Conservation (phyloP, 805 yeast species). For the Yamadazyma kitorensis region DNA sequence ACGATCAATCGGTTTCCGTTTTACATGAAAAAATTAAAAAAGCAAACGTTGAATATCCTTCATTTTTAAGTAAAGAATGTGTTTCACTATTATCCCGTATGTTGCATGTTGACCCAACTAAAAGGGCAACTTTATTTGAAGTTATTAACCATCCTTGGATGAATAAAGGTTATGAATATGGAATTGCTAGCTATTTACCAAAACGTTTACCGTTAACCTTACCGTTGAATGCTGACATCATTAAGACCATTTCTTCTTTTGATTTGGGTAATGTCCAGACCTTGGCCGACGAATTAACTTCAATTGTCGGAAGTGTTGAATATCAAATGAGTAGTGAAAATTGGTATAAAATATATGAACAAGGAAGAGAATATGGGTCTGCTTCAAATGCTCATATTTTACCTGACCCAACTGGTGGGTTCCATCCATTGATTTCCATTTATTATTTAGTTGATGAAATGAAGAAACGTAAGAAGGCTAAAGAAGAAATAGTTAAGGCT, state of each 20-base stretch:
- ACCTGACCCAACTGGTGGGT: conserved; percentile 81
- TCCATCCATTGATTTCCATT: conserved; percentile 84
- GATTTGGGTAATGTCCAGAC: conserved; percentile 74
- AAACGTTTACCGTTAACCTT: conserved; percentile 67
- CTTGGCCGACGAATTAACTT: conserved; percentile 53
- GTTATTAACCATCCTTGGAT: conserved; percentile 93
- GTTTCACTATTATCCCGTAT: conserved; percentile 76
- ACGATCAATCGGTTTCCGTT: conserved; percentile 88
- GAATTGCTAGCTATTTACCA: conserved; percentile 72
- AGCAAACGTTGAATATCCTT: conserved; percentile 91
- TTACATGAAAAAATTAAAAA: conserved; percentile 91
- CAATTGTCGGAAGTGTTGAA: conserved; percentile 58
- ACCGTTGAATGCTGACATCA: conserved; percentile 65
- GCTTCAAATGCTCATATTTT: conserved; percentile 33
- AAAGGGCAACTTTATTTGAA: conserved; percentile 76
- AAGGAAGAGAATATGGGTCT: conserved; percentile 34
- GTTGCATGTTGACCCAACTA: conserved; percentile 86
- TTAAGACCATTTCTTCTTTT: conserved; percentile 71
- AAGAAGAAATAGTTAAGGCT: conserved; percentile 44
- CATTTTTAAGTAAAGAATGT: conserved; percentile 74
- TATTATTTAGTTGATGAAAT: conserved; percentile 86
- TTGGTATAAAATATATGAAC: conserved; percentile 53
- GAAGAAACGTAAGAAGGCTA: conserved; percentile 63
- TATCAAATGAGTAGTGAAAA: conserved; percentile 61
- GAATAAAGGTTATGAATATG: conserved; percentile 78